Base-by-base conservation (phyloP, 2,329 filamentous ascomycete species). In the Rhinocladiella similis region DNA sequence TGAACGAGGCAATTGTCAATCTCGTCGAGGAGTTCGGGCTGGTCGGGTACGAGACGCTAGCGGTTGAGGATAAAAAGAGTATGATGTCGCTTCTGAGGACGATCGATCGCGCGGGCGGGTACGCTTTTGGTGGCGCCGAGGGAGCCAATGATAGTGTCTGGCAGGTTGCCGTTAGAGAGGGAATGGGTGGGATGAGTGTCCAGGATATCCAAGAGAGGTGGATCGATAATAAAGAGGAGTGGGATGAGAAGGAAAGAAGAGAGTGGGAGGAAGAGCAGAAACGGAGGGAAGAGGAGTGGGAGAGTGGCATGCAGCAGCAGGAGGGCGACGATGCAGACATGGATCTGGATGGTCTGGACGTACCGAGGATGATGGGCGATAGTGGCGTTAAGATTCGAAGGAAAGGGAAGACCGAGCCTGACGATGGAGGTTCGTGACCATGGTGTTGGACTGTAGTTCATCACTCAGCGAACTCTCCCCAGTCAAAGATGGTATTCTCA, bases 61-160 rank as follows among this genome's bases (percentile, higher is more conserved):
- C 94, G 0, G 91, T 99, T 1, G 94, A 99, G 74, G 94, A 99
- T 70, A 97, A 96, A 72, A 90, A 88, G 74, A 95, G 90, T 69
- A 97, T 99, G 91, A 95, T 95, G 84, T 87, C 89, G 65, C 79
- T 99, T 3, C 77, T 99, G 50, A 85, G 89, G 45, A 87, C 93
- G 1, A 92, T 99, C 68, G 94, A 99, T 71, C 84, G 94, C 41
- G 93, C 94, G 0, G 88, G 90, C 9, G 94, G 94, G 0, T 97
- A 97, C 74, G 89, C 91, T 1, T 97, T 99, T 75, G 92, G 92
- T 0, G 83, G 88, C 4, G 89, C 91, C 0, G 91, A 97, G 70
- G 93, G 91, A 1, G 90, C 91, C 45, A 97, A 97, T 66, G 93
- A 99, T 70, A 92, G 88, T 5, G 84, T 99, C n/a, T 99, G 94